These are phyloP conservation scores for Syzygium jambos DNA, from an alignment of 345 rosid species.

Conservation along the genomic window DNA sequence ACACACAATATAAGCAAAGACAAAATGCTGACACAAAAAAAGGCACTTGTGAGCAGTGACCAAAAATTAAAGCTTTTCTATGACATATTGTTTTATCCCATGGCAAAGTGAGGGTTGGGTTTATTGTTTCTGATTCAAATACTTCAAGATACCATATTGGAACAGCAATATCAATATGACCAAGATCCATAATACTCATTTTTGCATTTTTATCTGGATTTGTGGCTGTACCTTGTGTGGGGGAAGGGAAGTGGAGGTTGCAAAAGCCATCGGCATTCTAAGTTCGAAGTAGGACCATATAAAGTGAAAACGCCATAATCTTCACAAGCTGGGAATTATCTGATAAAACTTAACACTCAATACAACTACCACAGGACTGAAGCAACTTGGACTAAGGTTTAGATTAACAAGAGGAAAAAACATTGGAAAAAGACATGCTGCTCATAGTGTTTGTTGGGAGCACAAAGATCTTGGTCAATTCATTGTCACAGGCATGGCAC, in stretches of 20 bases:
- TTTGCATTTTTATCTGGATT: neutral
- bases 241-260: neutral
- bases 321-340: neutral
- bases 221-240: neutral
- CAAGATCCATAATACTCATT: neutral
- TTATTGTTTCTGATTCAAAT: neutral
- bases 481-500: slow-evolving; percentile 13
- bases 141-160: neutral
- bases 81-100: neutral
- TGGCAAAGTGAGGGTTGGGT: neutral
- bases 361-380: neutral
- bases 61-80: neutral
- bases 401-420: neutral
- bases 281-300: neutral
- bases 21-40: neutral
- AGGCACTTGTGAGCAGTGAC: neutral
- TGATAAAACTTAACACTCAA: neutral
- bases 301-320: neutral
- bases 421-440: neutral
- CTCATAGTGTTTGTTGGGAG: neutral
- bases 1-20: neutral
- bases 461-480: neutral
- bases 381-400: neutral
- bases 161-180: neutral
- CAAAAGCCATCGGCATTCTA: neutral